These are phyloP conservation scores for Panicum miliaceum DNA, from an alignment of 176 grass and related monocot species.

Conservation along the genomic window DNA sequence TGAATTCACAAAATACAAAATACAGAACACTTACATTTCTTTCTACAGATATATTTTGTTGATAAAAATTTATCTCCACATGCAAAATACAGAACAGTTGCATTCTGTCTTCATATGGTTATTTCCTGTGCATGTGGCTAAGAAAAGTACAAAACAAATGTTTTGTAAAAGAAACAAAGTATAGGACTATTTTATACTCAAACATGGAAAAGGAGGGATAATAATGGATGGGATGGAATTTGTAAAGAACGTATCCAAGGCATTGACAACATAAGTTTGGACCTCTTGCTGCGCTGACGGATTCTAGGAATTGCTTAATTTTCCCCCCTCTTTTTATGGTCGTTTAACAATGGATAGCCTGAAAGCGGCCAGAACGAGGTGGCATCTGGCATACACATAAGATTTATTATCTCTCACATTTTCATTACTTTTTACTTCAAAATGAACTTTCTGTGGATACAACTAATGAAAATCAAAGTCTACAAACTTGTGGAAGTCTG, in stretches of 20 bases:
- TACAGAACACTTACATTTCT: neutral
- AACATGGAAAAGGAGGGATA: neutral
- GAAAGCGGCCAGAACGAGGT: slow-evolving; percentile 2
- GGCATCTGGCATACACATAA: neutral
- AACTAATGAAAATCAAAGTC: neutral
- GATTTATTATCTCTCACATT: neutral
- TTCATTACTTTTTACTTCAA: neutral
- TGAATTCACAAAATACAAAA: neutral
- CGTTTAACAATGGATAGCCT: neutral
- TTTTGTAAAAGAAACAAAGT: slow-evolving; percentile 13
- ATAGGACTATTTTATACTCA: neutral
- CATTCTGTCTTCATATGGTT: neutral
- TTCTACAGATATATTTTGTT: neutral
- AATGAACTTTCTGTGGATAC: neutral
- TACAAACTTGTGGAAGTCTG: neutral
- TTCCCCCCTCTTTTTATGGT: neutral
- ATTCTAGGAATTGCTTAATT: neutral
- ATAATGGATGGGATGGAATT: neutral
- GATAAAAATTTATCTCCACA: slow-evolving; percentile 7
- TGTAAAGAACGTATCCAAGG: neutral
- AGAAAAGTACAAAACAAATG: neutral
- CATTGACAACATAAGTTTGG: neutral
- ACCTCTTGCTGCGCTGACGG: neutral
- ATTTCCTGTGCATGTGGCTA: neutral
- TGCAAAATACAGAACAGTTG: neutral